Percentiles rank a stretch among this genome's conserved stretches.
phyloP scores from a whole-genome alignment of 495 filamentous ascomycete genomes.

The Penicillium lividum region DNA sequence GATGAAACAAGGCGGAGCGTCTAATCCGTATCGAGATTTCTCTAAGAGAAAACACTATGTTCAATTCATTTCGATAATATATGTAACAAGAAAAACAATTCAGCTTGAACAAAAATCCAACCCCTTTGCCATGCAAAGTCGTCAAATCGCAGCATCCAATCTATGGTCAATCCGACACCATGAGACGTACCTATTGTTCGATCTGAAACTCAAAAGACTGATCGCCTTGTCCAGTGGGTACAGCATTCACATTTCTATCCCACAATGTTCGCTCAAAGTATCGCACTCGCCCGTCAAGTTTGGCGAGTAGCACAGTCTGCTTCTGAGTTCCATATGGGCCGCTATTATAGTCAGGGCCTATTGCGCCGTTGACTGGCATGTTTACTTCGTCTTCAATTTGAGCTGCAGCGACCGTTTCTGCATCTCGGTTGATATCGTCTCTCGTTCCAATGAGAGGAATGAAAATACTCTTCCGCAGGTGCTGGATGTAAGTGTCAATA shows the following conservation, averaged over 20 bases:
- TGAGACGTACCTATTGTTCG: slow-evolving; percentile 14
- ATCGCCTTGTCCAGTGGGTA: slow-evolving; percentile 63
- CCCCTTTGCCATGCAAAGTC: slow-evolving; percentile 1
- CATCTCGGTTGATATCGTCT: slow-evolving; percentile 33
- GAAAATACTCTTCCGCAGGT: slow-evolving; percentile 79
- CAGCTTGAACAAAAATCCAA: too few species aligned
- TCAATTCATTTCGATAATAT: background rate
- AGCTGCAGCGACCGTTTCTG: slow-evolving; percentile 53
- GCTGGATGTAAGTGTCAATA: slow-evolving; percentile 68
- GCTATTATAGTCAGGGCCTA: slow-evolving; percentile 32
- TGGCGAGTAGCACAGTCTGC: slow-evolving; percentile 83
- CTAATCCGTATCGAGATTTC: background rate
- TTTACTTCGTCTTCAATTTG: slow-evolving; percentile 28
- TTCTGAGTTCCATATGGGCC: slow-evolving; percentile 85
- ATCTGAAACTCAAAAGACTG: slow-evolving; percentile 42
- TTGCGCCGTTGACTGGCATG: slow-evolving; percentile 16
- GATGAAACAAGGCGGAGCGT: slow-evolving; percentile 27
- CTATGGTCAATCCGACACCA: background rate
- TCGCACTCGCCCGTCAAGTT: slow-evolving; percentile 69
- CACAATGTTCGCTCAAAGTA: slow-evolving; percentile 85
- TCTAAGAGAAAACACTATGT: background rate
- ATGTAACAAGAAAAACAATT: background rate
- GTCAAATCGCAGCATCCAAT: slow-evolving; percentile 4
- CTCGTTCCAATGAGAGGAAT: slow-evolving; percentile 70
- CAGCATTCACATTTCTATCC: slow-evolving; percentile 62